phyloP scores from a whole-genome alignment of 176 grass and related monocot genomes.

The Oryza glaberrima region DNA sequence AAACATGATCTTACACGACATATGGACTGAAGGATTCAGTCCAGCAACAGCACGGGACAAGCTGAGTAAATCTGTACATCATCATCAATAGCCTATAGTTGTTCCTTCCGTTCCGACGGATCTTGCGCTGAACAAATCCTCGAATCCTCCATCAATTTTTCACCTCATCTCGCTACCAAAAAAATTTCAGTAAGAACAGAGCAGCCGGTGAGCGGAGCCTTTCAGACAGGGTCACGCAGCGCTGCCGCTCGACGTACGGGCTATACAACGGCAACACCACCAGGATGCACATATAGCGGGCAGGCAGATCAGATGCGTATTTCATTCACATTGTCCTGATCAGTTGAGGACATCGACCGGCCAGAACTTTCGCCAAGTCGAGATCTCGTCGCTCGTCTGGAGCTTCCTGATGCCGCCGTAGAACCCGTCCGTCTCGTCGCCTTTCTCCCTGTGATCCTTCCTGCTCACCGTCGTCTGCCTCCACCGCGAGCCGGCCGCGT shows the following conservation, averaged over 20 bases:
- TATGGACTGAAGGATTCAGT: neutral
- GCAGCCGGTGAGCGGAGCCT: neutral
- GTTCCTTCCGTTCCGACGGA: neutral
- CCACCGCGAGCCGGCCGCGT: constrained; percentile 69
- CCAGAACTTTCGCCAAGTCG: constrained; percentile 76
- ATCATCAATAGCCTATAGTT: constrained; percentile 1
- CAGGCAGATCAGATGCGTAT: neutral
- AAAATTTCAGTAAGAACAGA: neutral
- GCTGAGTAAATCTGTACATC: constrained; percentile 22
- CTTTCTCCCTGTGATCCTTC: constrained; percentile 74
- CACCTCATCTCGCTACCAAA: constrained; percentile 19
- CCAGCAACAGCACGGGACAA: neutral
- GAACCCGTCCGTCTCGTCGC: constrained; percentile 76
- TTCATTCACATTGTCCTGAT: neutral
- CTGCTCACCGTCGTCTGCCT: constrained; percentile 62
- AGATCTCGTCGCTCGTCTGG: constrained; percentile 61
- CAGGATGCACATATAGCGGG: neutral
- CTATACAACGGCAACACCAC: neutral
- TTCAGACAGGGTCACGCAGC: neutral
- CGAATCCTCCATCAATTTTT: neutral
- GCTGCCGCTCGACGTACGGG: constrained; percentile 7
- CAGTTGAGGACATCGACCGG: constrained; percentile 62
- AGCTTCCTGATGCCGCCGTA: constrained; percentile 87
- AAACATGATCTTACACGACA: neutral
- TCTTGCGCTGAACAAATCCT: neutral